A percentile compares a stretch with the other conserved stretches of the same genome.
Conservation (phyloP, 192 early-diverging fungal genomes). For the Coemansia sp. region DNA sequence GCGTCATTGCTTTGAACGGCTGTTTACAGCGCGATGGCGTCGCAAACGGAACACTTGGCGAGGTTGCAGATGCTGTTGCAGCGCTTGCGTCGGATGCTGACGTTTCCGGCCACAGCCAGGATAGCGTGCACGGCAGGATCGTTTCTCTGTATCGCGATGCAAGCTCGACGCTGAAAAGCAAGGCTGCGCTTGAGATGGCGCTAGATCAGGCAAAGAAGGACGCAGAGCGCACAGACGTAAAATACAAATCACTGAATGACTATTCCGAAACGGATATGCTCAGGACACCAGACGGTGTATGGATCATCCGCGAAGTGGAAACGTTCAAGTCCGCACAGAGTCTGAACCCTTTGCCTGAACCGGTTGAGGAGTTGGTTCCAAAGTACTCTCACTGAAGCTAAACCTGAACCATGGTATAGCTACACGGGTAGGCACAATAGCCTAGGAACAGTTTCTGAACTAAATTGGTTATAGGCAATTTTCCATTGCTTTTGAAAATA, state of each 20-base stretch:
- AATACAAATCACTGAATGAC: neutral
- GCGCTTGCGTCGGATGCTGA: slow-evolving; percentile 4
- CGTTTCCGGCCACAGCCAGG: too few species aligned
- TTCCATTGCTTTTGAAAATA: too few species aligned
- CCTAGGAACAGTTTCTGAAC: too few species aligned
- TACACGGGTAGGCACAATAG: too few species aligned
- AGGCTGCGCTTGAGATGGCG: neutral
- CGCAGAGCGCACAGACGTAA: neutral
- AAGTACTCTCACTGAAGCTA: neutral
- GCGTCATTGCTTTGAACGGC: slow-evolving; percentile 11
- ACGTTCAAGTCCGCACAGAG: neutral
- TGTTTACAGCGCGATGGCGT: slow-evolving; percentile 17
- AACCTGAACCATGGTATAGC: too few species aligned
- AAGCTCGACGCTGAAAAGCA: neutral
- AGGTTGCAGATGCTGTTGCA: neutral
- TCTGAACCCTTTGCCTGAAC: neutral
- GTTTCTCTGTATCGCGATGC: neutral
- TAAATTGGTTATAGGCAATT: too few species aligned
- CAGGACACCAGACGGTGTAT: neutral
- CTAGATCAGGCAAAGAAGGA: neutral
- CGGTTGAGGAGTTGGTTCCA: neutral
- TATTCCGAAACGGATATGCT: neutral
- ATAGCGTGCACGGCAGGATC: too few species aligned
- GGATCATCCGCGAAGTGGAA: neutral
- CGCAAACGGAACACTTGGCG: neutral